Evolutionary conservation across 768 basidiomycete genomes (phyloP).

Genomic region (Tylopilus cervinicoccineus): DNA sequence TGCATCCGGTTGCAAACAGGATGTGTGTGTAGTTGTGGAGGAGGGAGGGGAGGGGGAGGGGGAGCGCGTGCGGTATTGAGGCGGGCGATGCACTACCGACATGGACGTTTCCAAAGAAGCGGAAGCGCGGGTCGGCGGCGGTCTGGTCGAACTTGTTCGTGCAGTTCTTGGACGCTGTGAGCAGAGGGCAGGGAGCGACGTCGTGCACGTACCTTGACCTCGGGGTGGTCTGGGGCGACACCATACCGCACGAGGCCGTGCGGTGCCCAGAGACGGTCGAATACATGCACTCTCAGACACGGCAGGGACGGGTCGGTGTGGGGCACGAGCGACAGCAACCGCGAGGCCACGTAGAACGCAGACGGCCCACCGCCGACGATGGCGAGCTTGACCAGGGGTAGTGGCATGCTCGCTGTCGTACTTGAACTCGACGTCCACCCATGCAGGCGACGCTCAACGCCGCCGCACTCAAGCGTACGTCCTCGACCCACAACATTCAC

Average conservation of each 20-base stretch:
- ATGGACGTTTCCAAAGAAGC: conserved; percentile 90
- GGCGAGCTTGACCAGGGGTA: conserved; percentile 61
- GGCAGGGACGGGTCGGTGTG: conserved; percentile 26
- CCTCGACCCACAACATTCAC: not conserved
- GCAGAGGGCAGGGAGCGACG: conserved; percentile 3
- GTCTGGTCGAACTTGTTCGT: conserved; percentile 89
- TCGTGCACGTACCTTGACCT: conserved; percentile 69
- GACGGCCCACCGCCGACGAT: conserved; percentile 94
- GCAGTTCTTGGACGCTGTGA: conserved; percentile 67
- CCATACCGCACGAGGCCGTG: conserved; percentile 95
- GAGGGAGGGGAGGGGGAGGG: conserved; percentile 58
- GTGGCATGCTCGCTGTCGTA: conserved; percentile 9
- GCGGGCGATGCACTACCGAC: conserved; percentile 36
- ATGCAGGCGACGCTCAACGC: conserved; percentile 73
- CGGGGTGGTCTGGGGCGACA: conserved; percentile 97
- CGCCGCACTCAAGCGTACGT: conserved; percentile 46
- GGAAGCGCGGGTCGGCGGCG: conserved; percentile 74
- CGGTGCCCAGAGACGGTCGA: conserved; percentile 90
- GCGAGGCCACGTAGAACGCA: conserved; percentile 91
- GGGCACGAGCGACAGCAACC: conserved; percentile 67
- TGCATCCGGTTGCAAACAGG: conserved; percentile 83
- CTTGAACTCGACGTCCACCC: conserved; percentile 3
- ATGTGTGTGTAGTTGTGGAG: conserved; percentile 78
- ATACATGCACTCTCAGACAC: conserved; percentile 72
- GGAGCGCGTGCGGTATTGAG: conserved; percentile 49